These are phyloP conservation scores for Helianthus tuberosus DNA, from an alignment of 129 eudicot genomes.

Conservation along the genomic window DNA sequence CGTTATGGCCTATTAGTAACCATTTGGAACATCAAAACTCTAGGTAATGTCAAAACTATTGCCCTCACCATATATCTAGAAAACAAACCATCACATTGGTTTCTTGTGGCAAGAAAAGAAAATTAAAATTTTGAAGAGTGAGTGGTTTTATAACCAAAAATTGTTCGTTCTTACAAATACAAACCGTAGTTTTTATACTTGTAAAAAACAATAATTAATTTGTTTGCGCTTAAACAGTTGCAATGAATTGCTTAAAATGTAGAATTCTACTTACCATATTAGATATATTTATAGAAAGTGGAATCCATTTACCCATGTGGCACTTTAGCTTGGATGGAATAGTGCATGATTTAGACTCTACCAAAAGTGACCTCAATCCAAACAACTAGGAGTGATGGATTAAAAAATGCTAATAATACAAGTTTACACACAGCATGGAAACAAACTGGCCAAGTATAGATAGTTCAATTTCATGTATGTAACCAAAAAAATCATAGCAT, in stretches of 20 bases:
- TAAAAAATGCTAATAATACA: neutral
- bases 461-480: neutral
- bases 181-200: neutral
- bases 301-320: neutral
- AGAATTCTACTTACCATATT: neutral
- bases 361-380: neutral
- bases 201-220: too few relatives aligned
- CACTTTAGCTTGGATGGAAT: conserved; percentile 1
- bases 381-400: too few relatives aligned
- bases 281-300: neutral
- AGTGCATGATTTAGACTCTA: neutral
- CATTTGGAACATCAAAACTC: neutral
- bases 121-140: neutral
- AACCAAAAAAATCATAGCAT: neutral
- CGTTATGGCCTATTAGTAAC: neutral
- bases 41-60: neutral
- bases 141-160: too few relatives aligned
- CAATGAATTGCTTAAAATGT: neutral
- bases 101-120: neutral
- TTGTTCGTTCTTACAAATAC: neutral
- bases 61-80: neutral
- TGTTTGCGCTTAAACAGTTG: too few relatives aligned
- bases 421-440: conserved; percentile 17
- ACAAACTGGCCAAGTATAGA: neutral
- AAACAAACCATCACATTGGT: neutral